Evolutionary conservation across 768 basidiomycete species (phyloP).

Genomic region (Cantharellus anzutake): DNA sequence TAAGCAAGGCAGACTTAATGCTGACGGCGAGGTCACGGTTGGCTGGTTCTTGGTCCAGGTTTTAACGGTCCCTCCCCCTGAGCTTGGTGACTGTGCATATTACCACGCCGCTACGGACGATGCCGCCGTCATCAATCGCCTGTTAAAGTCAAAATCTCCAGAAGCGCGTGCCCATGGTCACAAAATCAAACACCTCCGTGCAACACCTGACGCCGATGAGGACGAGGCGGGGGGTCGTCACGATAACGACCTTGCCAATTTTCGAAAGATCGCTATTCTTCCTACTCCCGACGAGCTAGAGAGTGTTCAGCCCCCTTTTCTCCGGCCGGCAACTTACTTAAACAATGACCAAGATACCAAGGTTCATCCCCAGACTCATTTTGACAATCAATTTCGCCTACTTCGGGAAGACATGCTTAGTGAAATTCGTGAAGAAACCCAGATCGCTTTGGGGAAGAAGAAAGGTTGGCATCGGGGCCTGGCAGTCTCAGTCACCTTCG

Average conservation of each 20-base stretch:
- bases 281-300: slow-evolving; percentile 41
- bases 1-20: slow-evolving; percentile 9
- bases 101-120: slow-evolving; percentile 25
- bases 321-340: slow-evolving; percentile 26
- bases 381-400: slow-evolving; percentile 50
- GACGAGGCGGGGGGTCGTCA: slow-evolving; percentile 42
- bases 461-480: slow-evolving; percentile 24
- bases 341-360: slow-evolving; percentile 24
- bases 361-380: slow-evolving; percentile 23
- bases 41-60: slow-evolving; percentile 34
- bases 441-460: slow-evolving; percentile 22
- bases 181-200: slow-evolving; percentile 24
- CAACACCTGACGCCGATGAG: slow-evolving; percentile 11
- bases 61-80: slow-evolving; percentile 18
- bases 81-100: slow-evolving; percentile 13
- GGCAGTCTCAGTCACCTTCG: slow-evolving; percentile 17
- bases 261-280: slow-evolving; percentile 39
- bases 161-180: slow-evolving; percentile 17
- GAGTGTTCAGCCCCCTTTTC: slow-evolving; percentile 27
- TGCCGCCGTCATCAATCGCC: slow-evolving; percentile 14
- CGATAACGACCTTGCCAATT: slow-evolving; percentile 47
- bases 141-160: slow-evolving; percentile 13
- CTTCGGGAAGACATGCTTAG: slow-evolving; percentile 43
- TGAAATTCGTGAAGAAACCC: slow-evolving; percentile 37
- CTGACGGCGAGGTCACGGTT: slow-evolving; percentile 22